These are phyloP conservation scores for Prunus dulcis DNA, from an alignment of 306 rosid genomes.

Conservation along the genomic window DNA sequence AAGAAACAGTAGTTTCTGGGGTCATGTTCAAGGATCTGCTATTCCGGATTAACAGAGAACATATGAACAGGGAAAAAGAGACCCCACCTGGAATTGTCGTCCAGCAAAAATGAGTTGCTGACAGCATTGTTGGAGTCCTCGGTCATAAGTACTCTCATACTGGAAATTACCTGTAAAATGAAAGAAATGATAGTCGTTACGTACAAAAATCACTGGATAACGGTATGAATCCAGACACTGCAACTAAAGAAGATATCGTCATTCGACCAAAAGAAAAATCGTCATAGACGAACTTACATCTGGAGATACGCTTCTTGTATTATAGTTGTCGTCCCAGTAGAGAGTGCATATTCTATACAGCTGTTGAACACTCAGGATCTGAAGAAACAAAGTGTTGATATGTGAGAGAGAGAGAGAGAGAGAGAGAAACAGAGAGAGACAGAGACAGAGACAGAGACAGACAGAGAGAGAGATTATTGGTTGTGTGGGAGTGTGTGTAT, in stretches of 20 bases:
- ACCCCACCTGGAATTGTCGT: conserved; percentile 90
- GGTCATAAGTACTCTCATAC: conserved; percentile 97
- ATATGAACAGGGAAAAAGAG: not conserved
- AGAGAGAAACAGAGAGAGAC: not conserved
- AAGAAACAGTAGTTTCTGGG: no score
- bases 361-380: conserved; percentile 99
- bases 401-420: conserved; percentile 21
- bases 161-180: conserved; percentile 73
- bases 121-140: conserved; percentile 95
- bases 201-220: conserved; percentile 9
- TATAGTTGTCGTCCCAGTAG: conserved; percentile 95
- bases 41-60: not conserved
- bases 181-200: conserved; percentile 21
- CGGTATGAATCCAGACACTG: conserved; percentile 2
- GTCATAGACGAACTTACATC: conserved; percentile 51
- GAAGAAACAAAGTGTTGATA: conserved; percentile 24
- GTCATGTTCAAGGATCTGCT: not conserved
- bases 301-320: conserved; percentile 93
- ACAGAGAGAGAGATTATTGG: conserved; percentile 5
- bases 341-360: conserved; percentile 96
- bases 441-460: conserved; percentile 18
- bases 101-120: conserved; percentile 95
- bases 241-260: conserved; percentile 2
- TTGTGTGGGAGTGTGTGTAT: not conserved
- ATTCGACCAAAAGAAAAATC: no score